Evolutionary conservation across 768 basidiomycete species (phyloP).

Genomic region (Xerocomus potaroensis): DNA sequence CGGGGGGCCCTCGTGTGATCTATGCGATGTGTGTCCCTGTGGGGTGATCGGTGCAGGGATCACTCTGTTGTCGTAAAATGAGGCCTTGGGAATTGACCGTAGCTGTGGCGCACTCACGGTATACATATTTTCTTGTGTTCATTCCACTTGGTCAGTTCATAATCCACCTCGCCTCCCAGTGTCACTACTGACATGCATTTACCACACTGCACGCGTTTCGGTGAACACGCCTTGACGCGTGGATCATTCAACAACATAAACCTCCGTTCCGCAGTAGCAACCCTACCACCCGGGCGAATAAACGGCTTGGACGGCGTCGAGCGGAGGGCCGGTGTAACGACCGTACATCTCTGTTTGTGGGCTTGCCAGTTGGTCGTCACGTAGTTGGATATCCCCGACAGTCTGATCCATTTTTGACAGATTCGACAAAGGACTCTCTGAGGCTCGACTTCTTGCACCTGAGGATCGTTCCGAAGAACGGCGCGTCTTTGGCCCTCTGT

Average conservation of each 20-base stretch:
- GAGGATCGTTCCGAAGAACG: slow-evolving; percentile 50
- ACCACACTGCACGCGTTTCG: slow-evolving; percentile 46
- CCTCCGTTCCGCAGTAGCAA: slow-evolving; percentile 60
- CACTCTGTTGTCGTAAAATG: slow-evolving; percentile 12
- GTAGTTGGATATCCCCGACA: slow-evolving; percentile 41
- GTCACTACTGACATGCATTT: slow-evolving; percentile 44
- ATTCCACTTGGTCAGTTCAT: slow-evolving; percentile 57
- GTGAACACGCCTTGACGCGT: slow-evolving; percentile 48
- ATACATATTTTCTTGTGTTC: slow-evolving; percentile 55
- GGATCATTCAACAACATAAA: slow-evolving; percentile 60
- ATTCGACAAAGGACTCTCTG: slow-evolving; percentile 53
- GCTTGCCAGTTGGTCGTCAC: slow-evolving; percentile 47
- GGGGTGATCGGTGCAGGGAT: slow-evolving; percentile 20
- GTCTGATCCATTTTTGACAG: slow-evolving; percentile 61
- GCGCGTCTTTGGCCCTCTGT: slow-evolving; percentile 45
- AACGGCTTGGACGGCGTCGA: slow-evolving; percentile 16
- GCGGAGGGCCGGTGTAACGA: slow-evolving; percentile 33
- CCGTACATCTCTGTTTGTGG: slow-evolving; percentile 48
- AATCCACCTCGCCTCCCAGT: slow-evolving; percentile 50
- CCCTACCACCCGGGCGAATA: slow-evolving; percentile 51
- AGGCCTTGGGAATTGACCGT: not conserved
- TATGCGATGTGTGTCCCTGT: slow-evolving; percentile 12
- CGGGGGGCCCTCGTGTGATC: slow-evolving; percentile 14
- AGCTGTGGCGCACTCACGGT: slow-evolving; percentile 34
- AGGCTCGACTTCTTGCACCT: slow-evolving; percentile 45